Evolutionary conservation across 225 moss, liverwort and hornwort species (phyloP).

Genomic region (Straminergon stramineum): DNA sequence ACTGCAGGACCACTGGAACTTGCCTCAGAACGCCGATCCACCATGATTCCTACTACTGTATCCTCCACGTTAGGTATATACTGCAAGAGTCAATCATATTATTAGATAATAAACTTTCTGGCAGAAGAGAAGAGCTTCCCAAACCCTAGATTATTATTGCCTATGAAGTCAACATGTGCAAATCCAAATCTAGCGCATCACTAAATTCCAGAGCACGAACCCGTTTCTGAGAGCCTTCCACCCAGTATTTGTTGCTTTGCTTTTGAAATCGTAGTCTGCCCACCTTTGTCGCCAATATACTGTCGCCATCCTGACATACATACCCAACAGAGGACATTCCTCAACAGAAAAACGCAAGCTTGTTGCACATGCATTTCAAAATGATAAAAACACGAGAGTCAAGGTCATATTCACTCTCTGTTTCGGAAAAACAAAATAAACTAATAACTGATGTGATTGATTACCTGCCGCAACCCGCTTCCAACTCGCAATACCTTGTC

Average conservation of each 20-base stretch:
- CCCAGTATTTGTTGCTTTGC: conserved; percentile 76
- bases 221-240: conserved; percentile 93
- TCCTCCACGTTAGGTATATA: conserved; percentile 82
- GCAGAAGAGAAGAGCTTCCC: background rate
- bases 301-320: conserved; percentile 59
- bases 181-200: background rate
- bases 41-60: conserved; percentile 65
- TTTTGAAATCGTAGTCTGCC: conserved; percentile 66
- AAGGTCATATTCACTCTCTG: background rate
- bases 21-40: conserved; percentile 82
- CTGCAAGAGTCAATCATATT: conserved; percentile 20
- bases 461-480: conserved; percentile 54
- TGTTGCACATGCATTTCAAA: background rate
- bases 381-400: background rate
- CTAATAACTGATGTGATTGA: background rate
- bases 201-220: conserved; percentile 13
- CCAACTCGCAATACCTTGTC: conserved; percentile 48
- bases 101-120: background rate
- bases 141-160: background rate
- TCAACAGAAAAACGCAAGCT: background rate
- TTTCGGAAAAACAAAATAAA: background rate
- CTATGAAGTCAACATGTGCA: background rate
- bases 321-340: background rate
- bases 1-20: background rate
- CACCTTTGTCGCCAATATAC: conserved; percentile 52